phyloP scores from a whole-genome alignment of 2,329 filamentous ascomycete genomes.

The Mariannaea sp. region DNA sequence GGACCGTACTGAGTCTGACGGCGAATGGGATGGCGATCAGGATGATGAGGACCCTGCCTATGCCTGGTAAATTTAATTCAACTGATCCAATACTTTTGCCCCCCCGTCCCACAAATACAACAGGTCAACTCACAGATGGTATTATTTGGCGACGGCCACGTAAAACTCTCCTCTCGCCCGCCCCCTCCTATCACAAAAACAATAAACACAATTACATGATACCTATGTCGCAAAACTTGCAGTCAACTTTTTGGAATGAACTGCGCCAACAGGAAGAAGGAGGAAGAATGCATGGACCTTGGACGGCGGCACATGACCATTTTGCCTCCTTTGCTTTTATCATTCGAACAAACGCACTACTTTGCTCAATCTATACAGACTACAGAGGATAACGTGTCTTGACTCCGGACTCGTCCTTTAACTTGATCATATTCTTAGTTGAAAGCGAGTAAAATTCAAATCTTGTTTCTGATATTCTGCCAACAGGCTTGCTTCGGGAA shows the following conservation, averaged over 20 bases:
- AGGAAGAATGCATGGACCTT: neutral
- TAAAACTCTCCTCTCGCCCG: neutral
- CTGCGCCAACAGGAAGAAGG: neutral
- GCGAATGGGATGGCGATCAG: constrained; percentile 62
- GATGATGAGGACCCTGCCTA: constrained; percentile 50
- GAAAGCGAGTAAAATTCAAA: constrained; percentile 34
- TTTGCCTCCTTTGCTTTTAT: neutral
- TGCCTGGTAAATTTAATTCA: constrained; percentile 32
- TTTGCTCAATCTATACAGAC: constrained; percentile 5
- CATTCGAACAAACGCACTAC: neutral
- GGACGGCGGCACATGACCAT: neutral
- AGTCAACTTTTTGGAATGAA: neutral
- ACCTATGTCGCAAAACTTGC: neutral
- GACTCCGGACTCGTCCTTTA: neutral
- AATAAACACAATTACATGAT: neutral
- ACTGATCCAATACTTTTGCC: no score
- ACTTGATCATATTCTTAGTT: constrained; percentile 3
- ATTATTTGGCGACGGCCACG: no score
- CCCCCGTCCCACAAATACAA: no score
- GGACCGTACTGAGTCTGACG: constrained; percentile 60
- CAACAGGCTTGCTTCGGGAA: neutral
- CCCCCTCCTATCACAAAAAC: no score
- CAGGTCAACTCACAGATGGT: no score
- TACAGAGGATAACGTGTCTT: neutral
- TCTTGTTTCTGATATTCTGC: neutral